Conservation (phyloP, 1,139 yeast species). For the Blastobotrys capitulatus region DNA sequence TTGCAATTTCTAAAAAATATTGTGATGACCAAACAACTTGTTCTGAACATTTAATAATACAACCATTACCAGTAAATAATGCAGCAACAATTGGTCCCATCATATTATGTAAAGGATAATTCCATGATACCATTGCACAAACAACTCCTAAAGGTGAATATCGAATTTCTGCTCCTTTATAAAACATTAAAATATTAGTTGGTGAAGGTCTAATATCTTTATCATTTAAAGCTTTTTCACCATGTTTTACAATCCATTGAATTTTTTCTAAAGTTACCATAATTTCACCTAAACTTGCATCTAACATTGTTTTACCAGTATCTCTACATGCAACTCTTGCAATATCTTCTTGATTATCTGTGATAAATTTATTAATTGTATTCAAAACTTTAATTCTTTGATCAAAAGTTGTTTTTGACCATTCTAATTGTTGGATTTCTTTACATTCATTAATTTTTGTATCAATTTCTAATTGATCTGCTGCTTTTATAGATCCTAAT, state of each 20-base stretch:
- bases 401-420: constrained; percentile 56
- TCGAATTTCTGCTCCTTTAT: constrained; percentile 85
- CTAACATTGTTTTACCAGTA: constrained; percentile 91
- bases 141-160: constrained; percentile 90
- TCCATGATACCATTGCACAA: constrained; percentile 92
- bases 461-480: constrained; percentile 65
- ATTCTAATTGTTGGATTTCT: constrained; percentile 52
- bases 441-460: constrained; percentile 49
- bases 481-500: constrained; percentile 65
- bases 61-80: constrained; percentile 83
- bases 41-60: constrained; percentile 89
- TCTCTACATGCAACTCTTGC: constrained; percentile 94
- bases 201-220: constrained; percentile 85
- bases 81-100: constrained; percentile 90
- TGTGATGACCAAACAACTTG: constrained; percentile 92
- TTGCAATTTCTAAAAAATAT: constrained; percentile 66
- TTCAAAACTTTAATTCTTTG: constrained; percentile 64
- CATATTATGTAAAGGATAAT: constrained; percentile 83
- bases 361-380: constrained; percentile 64
- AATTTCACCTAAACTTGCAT: constrained; percentile 90
- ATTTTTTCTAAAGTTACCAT: constrained; percentile 90
- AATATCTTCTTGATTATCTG: constrained; percentile 77
- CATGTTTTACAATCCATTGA: constrained; percentile 82
- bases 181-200: constrained; percentile 70
- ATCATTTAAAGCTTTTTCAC: constrained; percentile 57